These are phyloP conservation scores for Pseudogymnoascus sp. DNA, from an alignment of 2,329 filamentous ascomycete species.

Conservation along the genomic window DNA sequence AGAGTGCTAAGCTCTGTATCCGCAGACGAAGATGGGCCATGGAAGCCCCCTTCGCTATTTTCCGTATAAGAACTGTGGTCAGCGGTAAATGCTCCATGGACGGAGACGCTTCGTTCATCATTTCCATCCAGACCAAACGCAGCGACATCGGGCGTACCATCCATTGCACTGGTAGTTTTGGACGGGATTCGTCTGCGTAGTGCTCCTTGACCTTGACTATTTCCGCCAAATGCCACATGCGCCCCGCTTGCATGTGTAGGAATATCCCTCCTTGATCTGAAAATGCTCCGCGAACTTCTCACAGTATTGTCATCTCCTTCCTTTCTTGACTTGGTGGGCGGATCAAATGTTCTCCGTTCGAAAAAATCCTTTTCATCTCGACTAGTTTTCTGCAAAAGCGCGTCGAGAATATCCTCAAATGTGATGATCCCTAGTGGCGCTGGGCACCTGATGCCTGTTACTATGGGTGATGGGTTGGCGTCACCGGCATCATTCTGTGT, in stretches of 20 bases:
- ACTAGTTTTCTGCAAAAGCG: constrained; percentile 22
- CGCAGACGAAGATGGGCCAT: constrained; percentile 11
- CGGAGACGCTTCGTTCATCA: constrained; percentile 13
- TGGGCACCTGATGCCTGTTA: constrained; percentile 17
- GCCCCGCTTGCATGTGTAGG: neutral
- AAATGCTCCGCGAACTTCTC: neutral
- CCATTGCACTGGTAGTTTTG: constrained; percentile 3
- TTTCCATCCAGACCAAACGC: constrained; percentile 19
- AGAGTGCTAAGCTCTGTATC: neutral
- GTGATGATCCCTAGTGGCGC: constrained; percentile 25
- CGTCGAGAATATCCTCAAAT: constrained; percentile 24
- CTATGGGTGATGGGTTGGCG: neutral
- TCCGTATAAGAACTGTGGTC: constrained; percentile 21
- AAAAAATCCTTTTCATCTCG: constrained; percentile 23
- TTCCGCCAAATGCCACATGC: neutral
- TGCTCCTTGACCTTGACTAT: constrained; percentile 5
- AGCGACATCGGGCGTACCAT: neutral
- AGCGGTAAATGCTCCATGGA: neutral
- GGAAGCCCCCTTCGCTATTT: constrained; percentile 23
- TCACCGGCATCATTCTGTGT: constrained; percentile 9
- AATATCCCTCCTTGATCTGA: neutral
- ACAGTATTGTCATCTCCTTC: constrained; percentile 14
- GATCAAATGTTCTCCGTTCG: constrained; percentile 10
- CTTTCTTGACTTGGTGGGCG: constrained; percentile 19
- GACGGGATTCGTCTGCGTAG: constrained; percentile 20